Conservation (phyloP, 2,329 filamentous ascomycete genomes). For the Penicillium sclerotiorum region DNA sequence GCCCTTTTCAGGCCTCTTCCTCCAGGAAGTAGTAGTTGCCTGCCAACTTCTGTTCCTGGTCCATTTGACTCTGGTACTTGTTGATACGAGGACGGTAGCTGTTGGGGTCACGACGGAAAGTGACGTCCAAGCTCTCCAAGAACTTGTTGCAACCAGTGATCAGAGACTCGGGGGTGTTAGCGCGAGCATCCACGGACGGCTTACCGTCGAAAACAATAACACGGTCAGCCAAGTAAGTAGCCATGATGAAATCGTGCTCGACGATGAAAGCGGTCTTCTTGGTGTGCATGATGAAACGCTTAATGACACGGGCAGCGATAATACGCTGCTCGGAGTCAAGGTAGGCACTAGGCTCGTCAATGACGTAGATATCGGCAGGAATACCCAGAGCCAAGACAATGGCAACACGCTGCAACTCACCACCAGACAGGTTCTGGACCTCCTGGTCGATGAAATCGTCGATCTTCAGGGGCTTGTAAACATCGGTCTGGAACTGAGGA, state of each 20-base stretch:
- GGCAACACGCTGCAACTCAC: conserved; percentile 98
- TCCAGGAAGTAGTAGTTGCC: conserved; percentile 99
- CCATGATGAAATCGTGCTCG: conserved; percentile 99
- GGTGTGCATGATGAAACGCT: conserved; percentile 99
- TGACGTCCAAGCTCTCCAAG: conserved; percentile 94
- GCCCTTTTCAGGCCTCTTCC: conserved; percentile 74
- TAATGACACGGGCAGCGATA: conserved; percentile 94
- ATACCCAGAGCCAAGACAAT: conserved; percentile 96
- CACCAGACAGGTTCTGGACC: conserved; percentile 97
- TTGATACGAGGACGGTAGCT: conserved; percentile 98
- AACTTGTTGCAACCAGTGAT: conserved; percentile 96
- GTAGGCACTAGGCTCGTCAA: conserved; percentile 96
- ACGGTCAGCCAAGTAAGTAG: conserved; percentile 78
- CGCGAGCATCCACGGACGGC: conserved; percentile 84
- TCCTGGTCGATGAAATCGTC: conserved; percentile 99
- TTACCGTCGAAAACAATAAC: conserved; percentile 98
- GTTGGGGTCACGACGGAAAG: conserved; percentile 95
- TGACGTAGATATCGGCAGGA: conserved; percentile 96
- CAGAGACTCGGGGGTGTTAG: conserved; percentile 87
- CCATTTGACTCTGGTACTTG: conserved; percentile 92
- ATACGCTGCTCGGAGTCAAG: conserved; percentile 99
- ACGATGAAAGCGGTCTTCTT: conserved; percentile 99
- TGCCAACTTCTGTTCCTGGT: conserved; percentile 91
- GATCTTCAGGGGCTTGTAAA: conserved; percentile 98
- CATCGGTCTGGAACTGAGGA: conserved; percentile 98